Conservation (phyloP, 768 basidiomycete species). For the Ramaria rubella region DNA sequence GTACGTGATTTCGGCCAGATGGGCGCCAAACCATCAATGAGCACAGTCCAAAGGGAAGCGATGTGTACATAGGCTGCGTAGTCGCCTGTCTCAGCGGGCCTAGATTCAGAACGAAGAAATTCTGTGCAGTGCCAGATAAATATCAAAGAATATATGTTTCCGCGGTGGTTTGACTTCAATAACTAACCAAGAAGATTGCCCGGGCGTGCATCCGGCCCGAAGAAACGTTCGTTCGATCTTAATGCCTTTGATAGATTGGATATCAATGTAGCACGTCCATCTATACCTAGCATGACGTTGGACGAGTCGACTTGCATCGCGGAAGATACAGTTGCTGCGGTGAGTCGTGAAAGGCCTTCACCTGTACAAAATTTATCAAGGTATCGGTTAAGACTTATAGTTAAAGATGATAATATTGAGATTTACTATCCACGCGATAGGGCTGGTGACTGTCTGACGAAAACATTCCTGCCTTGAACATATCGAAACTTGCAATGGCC, state of each 20-base stretch:
- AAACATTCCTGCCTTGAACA: constrained; percentile 84
- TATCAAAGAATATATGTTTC: too few relatives aligned
- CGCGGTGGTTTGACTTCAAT: too few relatives aligned
- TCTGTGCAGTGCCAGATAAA: constrained; percentile 34
- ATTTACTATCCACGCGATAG: constrained; percentile 73
- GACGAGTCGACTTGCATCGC: constrained; percentile 72
- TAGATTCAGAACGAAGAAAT: constrained; percentile 55
- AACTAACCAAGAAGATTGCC: constrained; percentile 72
- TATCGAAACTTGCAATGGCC: constrained; percentile 83
- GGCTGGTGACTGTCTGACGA: constrained; percentile 57
- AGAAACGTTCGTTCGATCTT: constrained; percentile 54
- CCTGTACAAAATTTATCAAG: constrained; percentile 38
- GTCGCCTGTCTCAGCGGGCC: constrained; percentile 26
- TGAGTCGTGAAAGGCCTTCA: constrained; percentile 59
- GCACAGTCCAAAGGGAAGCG: constrained; percentile 69
- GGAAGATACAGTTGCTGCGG: constrained; percentile 46
- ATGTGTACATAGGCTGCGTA: constrained; percentile 53
- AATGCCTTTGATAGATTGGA: constrained; percentile 69
- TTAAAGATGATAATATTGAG: constrained; percentile 1
- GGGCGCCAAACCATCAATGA: constrained; percentile 74
- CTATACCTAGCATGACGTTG: constrained; percentile 88
- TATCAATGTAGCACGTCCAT: constrained; percentile 77
- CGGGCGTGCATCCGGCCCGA: constrained; percentile 67
- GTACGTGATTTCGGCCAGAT: constrained; percentile 84
- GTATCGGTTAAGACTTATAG: not conserved